phyloP scores from a whole-genome alignment of 2,329 filamentous ascomycete genomes.

The Pseudopithomyces chartarum region DNA sequence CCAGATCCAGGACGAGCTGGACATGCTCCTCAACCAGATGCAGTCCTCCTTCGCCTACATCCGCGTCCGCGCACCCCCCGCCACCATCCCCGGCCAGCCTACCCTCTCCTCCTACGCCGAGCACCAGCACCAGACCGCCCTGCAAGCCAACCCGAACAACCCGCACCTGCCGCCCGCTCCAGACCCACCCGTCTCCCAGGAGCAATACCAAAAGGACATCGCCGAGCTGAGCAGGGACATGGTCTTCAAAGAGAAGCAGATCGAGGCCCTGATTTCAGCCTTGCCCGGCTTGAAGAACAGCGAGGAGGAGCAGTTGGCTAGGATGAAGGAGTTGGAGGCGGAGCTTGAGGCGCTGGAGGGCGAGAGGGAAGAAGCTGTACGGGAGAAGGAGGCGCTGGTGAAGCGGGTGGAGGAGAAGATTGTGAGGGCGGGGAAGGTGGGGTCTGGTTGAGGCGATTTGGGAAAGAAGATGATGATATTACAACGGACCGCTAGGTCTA shows the following conservation, averaged over 20 bases:
- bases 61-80: slow-evolving; percentile 47
- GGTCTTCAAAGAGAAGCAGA: slow-evolving; percentile 80
- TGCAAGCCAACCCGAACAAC: slow-evolving; percentile 20
- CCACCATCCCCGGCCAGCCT: slow-evolving; percentile 51
- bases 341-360: slow-evolving; percentile 50
- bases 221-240: slow-evolving; percentile 77
- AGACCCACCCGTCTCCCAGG: slow-evolving; percentile 13
- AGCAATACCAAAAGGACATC: slow-evolving; percentile 68
- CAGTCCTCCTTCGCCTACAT: slow-evolving; percentile 53
- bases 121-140: slow-evolving; percentile 31
- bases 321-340: slow-evolving; percentile 53
- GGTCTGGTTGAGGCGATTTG: neutral
- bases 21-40: slow-evolving; percentile 64
- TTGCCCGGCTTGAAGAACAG: slow-evolving; percentile 80
- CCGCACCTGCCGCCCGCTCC: slow-evolving; percentile 16
- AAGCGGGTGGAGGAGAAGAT: slow-evolving; percentile 55
- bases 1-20: slow-evolving; percentile 82
- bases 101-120: slow-evolving; percentile 38
- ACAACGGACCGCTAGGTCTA: too few relatives aligned
- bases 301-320: slow-evolving; percentile 74
- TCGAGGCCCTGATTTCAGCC: slow-evolving; percentile 75
- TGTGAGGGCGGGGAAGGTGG: slow-evolving; percentile 28
- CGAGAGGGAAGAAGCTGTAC: slow-evolving; percentile 47
- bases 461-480: too few relatives aligned
- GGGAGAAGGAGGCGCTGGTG: slow-evolving; percentile 49